Evolutionary conservation across 306 rosid species (phyloP), one percentile per base, ranked within the genome.

Genomic region (Lathyrus sativus): DNA sequence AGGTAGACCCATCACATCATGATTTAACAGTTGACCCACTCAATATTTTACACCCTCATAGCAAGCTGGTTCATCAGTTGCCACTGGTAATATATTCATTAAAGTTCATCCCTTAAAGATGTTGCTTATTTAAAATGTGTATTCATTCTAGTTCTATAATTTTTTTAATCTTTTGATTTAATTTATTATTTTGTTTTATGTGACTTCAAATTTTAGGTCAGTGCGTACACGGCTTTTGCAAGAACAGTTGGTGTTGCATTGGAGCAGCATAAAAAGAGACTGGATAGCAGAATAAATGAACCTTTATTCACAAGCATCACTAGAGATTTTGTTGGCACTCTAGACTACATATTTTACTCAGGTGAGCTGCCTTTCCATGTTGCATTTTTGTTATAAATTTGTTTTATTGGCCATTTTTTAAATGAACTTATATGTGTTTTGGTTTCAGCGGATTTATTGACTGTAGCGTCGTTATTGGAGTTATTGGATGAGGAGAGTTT

Each of bases 271-370:
- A 85, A 83, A 73, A 86, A 85, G 76, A 88, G 93, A 80, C 69
- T 93, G 75, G 97, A 90, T 66, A 80, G 84, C 15, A 67, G 86
- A 29, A 81, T 95, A 69, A 88, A 93, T 68, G 99, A 93, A 83
- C 99, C 99, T 8, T 81, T 86, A 57, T 93, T 93, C 82, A 93
- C 99, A 63, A 85, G 86, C 70, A 86, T 92, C 66, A 93, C 95
- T 60, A 84, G 96, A 84, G 99, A 90, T 85, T 90, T 93, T 80
- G 83, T 85, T 54, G 99, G 99, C 75, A 84, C 99, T 77, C 84
- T 90, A 76, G 99, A 93, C 87, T 93, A 93, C 83, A 90, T 93
- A 82, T 93, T 93, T 82, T 93, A 90, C 85, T 88, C 99, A 2
- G 99, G 99, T 88, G 77, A 78, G 66, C 26, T 45, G 70, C 60